Evolutionary conservation across 257 asterid species (phyloP).

Genomic region (Leonotis leonurus): DNA sequence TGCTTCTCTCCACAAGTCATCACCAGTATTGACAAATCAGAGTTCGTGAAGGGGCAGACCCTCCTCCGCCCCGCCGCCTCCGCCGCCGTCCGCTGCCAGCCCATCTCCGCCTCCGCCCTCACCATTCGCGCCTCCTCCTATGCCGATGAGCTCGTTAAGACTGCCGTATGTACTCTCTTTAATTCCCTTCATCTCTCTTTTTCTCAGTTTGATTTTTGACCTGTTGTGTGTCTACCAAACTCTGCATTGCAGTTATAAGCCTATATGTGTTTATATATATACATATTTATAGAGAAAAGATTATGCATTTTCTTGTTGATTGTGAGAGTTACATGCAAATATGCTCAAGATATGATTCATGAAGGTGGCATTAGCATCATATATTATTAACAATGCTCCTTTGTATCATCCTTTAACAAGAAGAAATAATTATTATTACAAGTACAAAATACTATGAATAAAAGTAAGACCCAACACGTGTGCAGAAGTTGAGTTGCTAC

Average conservation of each 20-base stretch:
- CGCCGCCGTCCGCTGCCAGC: constrained; percentile 22
- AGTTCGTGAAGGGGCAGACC: constrained; percentile 38
- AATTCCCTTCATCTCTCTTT: not conserved
- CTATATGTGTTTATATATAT: no score
- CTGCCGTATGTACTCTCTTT: constrained; percentile 16
- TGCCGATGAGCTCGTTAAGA: constrained; percentile 27
- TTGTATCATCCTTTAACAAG: no score
- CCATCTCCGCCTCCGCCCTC: constrained; percentile 18
- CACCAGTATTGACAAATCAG: constrained; percentile 61
- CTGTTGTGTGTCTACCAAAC: no score
- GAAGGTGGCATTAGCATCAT: no score
- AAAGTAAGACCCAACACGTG: not conserved
- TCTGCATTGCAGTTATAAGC: no score
- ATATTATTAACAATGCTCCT: no score
- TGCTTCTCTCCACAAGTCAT: constrained; percentile 55
- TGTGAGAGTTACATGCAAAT: no score
- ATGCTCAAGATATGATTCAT: no score
- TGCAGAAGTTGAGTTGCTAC: not conserved
- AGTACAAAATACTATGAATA: no score
- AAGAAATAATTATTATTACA: no score
- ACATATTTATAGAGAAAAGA: no score
- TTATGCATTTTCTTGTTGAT: no score
- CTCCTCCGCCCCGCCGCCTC: constrained; percentile 23
- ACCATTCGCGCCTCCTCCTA: constrained; percentile 24
- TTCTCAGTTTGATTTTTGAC: not conserved